Conservation (phyloP, 306 rosid species). For the Dryas drummondii region DNA sequence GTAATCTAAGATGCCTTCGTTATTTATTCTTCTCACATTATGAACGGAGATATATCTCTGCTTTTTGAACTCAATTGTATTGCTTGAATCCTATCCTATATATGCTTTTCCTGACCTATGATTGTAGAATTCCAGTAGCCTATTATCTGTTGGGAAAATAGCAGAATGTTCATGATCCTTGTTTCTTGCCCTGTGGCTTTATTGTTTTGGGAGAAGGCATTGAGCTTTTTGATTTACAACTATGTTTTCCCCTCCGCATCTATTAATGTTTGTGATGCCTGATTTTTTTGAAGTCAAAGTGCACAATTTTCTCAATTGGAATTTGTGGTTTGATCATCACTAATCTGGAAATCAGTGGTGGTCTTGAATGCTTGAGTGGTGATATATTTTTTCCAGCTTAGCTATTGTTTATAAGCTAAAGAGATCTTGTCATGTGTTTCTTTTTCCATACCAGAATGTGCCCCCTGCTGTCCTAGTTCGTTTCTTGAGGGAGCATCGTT, state of each 20-base stretch:
- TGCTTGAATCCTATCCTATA: background rate
- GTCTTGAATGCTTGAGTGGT: background rate
- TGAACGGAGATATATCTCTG: conserved; percentile 1
- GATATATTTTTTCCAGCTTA: background rate
- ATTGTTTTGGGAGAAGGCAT: background rate
- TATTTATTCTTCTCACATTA: background rate
- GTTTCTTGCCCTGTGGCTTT: background rate
- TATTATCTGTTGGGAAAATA: background rate
- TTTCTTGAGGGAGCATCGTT: conserved; percentile 93
- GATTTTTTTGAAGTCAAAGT: background rate
- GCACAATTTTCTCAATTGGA: background rate
- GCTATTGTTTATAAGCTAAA: background rate
- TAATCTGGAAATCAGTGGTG: background rate
- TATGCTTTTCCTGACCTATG: background rate
- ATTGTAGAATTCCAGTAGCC: background rate
- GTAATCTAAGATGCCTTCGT: background rate
- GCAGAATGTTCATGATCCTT: background rate
- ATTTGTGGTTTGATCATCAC: background rate
- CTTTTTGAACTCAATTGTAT: background rate
- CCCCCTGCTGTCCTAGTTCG: conserved; percentile 94
- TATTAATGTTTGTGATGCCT: background rate
- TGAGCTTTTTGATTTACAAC: background rate
- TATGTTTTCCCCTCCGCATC: background rate
- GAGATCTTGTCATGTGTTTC: background rate
- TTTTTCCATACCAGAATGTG: conserved; percentile 60